Evolutionary conservation across 768 basidiomycete genomes (phyloP).

Genomic region (Hygrocybe coccinea): DNA sequence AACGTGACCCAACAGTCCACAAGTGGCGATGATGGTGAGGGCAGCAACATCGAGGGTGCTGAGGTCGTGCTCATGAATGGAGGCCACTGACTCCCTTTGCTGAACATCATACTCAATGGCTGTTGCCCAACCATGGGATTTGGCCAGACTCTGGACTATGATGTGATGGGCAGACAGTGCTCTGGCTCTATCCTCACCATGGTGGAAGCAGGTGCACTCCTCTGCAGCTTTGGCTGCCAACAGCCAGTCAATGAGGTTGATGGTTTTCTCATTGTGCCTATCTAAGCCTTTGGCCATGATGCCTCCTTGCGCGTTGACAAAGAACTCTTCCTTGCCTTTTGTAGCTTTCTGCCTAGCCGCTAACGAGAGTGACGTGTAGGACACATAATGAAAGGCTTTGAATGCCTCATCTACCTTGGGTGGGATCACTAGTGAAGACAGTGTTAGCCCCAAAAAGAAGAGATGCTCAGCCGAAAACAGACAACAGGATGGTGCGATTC

Average conservation of each 20-base stretch:
- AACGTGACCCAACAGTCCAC: not conserved
- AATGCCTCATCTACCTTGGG: constrained; percentile 15
- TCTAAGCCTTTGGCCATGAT: too few relatives aligned
- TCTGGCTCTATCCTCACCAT: not conserved
- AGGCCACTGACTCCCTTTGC: constrained; percentile 16
- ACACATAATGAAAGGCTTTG: constrained; percentile 24
- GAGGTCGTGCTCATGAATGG: too few relatives aligned
- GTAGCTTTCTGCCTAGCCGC: constrained; percentile 11
- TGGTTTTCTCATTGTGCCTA: too few relatives aligned
- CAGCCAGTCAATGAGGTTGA: too few relatives aligned
- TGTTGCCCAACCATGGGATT: not conserved
- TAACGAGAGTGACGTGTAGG: constrained; percentile 19
- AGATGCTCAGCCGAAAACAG: not conserved
- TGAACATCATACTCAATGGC: constrained; percentile 14
- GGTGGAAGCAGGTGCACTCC: not conserved
- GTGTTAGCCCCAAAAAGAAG: not conserved
- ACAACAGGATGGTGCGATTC: not conserved
- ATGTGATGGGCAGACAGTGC: not conserved
- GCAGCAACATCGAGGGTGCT: constrained; percentile 8
- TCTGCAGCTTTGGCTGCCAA: too few relatives aligned
- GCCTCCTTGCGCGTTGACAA: constrained; percentile 16
- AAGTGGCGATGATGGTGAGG: constrained; percentile 7
- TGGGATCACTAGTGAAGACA: constrained; percentile 16
- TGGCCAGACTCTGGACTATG: not conserved
- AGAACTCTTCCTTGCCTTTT: constrained; percentile 15